Conservation (phyloP, 2,329 filamentous ascomycete species). For the Pseudogymnoascus sp. region DNA sequence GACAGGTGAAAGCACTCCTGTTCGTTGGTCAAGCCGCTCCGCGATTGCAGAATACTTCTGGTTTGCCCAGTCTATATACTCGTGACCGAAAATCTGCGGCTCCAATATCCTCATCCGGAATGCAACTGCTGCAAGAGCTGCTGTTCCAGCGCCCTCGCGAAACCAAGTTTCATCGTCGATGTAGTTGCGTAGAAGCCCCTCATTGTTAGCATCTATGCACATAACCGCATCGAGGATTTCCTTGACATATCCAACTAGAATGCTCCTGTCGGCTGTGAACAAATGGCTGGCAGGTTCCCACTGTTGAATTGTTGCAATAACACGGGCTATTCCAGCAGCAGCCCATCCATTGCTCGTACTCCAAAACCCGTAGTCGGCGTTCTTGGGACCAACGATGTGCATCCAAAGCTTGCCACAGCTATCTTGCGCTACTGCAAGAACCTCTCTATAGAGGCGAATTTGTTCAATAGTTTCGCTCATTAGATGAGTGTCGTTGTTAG, state of each 20-base stretch:
- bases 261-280: slow-evolving; percentile 20
- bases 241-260: slow-evolving; percentile 29
- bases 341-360: slow-evolving; percentile 44
- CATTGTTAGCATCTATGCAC: slow-evolving; percentile 28
- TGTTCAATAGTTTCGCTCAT: slow-evolving; percentile 34
- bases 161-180: slow-evolving; percentile 38
- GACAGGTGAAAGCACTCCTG: slow-evolving; percentile 34
- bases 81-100: slow-evolving; percentile 30
- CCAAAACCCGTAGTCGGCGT: slow-evolving; percentile 36
- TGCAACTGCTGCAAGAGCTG: slow-evolving; percentile 36
- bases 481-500: slow-evolving; percentile 29
- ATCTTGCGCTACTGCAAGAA: slow-evolving; percentile 28
- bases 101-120: slow-evolving; percentile 39
- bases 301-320: slow-evolving; percentile 37
- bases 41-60: slow-evolving; percentile 33
- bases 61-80: slow-evolving; percentile 37
- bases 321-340: slow-evolving; percentile 39
- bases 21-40: slow-evolving; percentile 27
- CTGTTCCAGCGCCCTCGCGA: slow-evolving; percentile 42
- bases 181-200: slow-evolving; percentile 40
- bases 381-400: slow-evolving; percentile 37
- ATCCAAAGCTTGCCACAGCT: slow-evolving; percentile 32
- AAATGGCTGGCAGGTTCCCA: slow-evolving; percentile 17
- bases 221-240: slow-evolving; percentile 33
- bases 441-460: slow-evolving; percentile 35